Conservation (phyloP, 202 grass and related monocot genomes). For the Saccharum hybrid region DNA sequence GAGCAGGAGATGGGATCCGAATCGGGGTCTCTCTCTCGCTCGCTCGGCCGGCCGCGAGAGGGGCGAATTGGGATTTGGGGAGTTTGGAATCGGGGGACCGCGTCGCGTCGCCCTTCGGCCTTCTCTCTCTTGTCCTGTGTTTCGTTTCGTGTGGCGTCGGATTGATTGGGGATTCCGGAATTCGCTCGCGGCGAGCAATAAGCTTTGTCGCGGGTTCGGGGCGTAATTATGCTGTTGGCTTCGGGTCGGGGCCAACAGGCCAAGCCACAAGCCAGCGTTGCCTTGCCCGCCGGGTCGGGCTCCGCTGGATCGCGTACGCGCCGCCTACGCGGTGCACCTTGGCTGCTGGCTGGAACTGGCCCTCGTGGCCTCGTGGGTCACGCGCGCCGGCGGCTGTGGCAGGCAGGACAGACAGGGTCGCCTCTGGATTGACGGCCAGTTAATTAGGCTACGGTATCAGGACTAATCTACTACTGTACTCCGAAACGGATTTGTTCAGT, state of each 20-base stretch:
- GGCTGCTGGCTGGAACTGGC: background rate
- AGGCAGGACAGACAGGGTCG: no score
- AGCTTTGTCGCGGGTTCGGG: background rate
- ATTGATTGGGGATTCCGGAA: constrained; percentile 40
- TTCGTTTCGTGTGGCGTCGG: constrained; percentile 19
- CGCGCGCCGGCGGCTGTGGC: constrained; percentile 11
- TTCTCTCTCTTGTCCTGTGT: background rate
- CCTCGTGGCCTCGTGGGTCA: constrained; percentile 31
- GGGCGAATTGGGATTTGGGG: constrained; percentile 2
- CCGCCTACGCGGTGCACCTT: no score
- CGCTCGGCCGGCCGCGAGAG: constrained; percentile 28
- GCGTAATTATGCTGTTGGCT: no score
- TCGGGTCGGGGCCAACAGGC: background rate
- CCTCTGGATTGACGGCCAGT: background rate
- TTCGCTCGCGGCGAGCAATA: constrained; percentile 7
- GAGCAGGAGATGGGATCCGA: background rate
- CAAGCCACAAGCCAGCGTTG: background rate
- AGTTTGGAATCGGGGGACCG: background rate
- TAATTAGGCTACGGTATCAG: background rate
- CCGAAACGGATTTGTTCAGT: no score
- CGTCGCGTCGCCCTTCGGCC: background rate
- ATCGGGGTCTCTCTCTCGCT: background rate
- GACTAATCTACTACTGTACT: no score
- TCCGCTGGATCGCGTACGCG: background rate
- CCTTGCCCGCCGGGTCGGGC: background rate